Base-by-base conservation (phyloP, 352 stramenopile genomes). In the Elongisporangium anandrum region DNA sequence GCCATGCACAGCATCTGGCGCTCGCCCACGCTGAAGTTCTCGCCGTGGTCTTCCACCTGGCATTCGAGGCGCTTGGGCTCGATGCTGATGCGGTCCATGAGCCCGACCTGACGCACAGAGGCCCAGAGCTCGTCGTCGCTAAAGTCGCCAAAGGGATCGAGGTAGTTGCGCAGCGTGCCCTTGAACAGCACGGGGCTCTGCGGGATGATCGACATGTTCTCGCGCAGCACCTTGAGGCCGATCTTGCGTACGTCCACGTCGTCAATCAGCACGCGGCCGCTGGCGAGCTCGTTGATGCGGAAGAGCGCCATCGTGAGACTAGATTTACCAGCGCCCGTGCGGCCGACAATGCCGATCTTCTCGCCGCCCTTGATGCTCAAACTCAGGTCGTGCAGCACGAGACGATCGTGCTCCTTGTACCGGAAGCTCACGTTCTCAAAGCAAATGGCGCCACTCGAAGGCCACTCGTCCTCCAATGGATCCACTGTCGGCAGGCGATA, bases 21-120 rank as follows among this genome's bases (percentile, higher is more conserved):
- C 67, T 99, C 89, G 3, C 96, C 96, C 19, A 97, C 88, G 58
- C 70, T 94, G 48, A 97, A 98, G 65, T 99, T 99, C 12, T 74
- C 75, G 8, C 96, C 97, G 34, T 92, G 92, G 56, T 99, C 93
- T 53, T 96, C 84, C 3, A 99, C 87, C 2, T 66, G 53, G 39
- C 63, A 73, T 26, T 92, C 76, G 3, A 98, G 79, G 23, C 79
- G 90, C 38, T 65, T 63, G 17, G 66, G 51, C 19, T 71, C 67
- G 4, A 58, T 61, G 50, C 65, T 68, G 51, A 95, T 88, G 39
- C 70, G 94, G 82, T 77, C 62, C 9, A 38, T 34, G 19, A 84
- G 54, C 0, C 73, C 68, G 17, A 83, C 66, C 73, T 81, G 23
- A 87, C 64, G 62, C 19, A 77, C 52, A 24, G 21, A 66, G 8